Evolutionary conservation across 345 rosid genomes (phyloP), one percentile per base, ranked within the genome.

Genomic region (Moringa oleifera): DNA sequence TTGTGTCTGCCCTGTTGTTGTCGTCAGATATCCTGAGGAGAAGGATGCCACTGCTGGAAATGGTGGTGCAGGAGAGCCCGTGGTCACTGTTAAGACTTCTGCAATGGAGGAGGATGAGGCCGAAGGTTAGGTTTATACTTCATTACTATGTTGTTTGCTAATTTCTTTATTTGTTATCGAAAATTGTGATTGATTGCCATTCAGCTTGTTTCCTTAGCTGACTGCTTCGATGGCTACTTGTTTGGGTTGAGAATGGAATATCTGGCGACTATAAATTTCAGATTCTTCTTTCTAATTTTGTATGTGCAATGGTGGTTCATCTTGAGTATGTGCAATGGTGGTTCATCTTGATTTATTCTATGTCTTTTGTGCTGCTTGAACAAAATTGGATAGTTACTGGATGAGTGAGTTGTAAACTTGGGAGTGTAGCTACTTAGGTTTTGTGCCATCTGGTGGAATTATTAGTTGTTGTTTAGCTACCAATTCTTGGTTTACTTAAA

Each of bases 1-100:
- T 58, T 93, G 92, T 37, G 81, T 86, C 47, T 93, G 96, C 33
- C 98, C 97, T 0, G 92, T 93, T 6, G 95, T 90, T 20, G 97
- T 93, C 0, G 96, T 90, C 45, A 71, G 98, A 58, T 81, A 79
- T 72, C 96, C 96, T 4, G 91, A 84, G 7, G 95, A 82, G 9
- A 80, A 85, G 51, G 92, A 85, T 25, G 75, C 50, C 23, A 57
- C 64, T 2, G 75, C 64, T 19, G 65, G 59, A 0, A 57, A 36
- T 13, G 69, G 56, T n/a, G 75, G 61, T 4, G 69, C 64, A 1
- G 65, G 66, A 12, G 51, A 67, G 62, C 80, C 87, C 8, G 64
- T 77, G 20, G 83, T 78, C 1, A 78, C 79, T 0, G 68, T 83
- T 23, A 80, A 73, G 57, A 63, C 73, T 6, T 51, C 60, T 15